Conservation (phyloP, 257 asterid genomes). For the Paulownia fortunei region DNA sequence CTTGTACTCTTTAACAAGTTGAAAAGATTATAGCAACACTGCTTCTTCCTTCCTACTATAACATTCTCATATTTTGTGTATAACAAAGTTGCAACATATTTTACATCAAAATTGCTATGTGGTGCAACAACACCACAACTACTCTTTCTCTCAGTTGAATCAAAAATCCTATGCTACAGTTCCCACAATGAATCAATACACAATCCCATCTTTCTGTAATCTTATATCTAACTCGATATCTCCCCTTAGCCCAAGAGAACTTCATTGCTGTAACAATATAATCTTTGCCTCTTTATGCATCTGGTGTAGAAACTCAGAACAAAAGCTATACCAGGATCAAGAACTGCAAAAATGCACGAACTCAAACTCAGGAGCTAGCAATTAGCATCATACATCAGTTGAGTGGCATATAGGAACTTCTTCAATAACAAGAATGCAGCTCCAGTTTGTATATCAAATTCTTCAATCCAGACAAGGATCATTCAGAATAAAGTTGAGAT, state of each 20-base stretch:
- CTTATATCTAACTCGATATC: too few species aligned
- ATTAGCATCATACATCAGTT: neutral
- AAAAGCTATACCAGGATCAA: neutral
- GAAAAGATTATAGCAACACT: neutral
- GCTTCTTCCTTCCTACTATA: slow-evolving; percentile 6
- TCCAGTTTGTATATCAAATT: too few species aligned
- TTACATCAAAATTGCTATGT: slow-evolving; percentile 28
- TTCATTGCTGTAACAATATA: too few species aligned
- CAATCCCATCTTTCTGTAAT: too few species aligned
- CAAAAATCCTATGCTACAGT: neutral
- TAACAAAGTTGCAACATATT: neutral
- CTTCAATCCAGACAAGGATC: too few species aligned
- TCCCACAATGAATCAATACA: too few species aligned
- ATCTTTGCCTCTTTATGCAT: too few species aligned
- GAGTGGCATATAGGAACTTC: neutral
- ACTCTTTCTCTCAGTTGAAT: neutral
- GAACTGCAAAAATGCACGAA: neutral
- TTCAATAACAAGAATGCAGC: neutral
- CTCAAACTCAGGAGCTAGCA: neutral
- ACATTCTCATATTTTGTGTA: neutral
- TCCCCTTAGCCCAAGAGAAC: too few species aligned
- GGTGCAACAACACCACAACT: neutral
- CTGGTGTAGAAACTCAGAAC: neutral
- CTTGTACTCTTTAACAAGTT: too few species aligned
- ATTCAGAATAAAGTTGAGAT: too few species aligned